These are phyloP conservation scores for Ilyonectria mors-panacis DNA, from an alignment of 2,329 filamentous ascomycete species.

Conservation along the genomic window DNA sequence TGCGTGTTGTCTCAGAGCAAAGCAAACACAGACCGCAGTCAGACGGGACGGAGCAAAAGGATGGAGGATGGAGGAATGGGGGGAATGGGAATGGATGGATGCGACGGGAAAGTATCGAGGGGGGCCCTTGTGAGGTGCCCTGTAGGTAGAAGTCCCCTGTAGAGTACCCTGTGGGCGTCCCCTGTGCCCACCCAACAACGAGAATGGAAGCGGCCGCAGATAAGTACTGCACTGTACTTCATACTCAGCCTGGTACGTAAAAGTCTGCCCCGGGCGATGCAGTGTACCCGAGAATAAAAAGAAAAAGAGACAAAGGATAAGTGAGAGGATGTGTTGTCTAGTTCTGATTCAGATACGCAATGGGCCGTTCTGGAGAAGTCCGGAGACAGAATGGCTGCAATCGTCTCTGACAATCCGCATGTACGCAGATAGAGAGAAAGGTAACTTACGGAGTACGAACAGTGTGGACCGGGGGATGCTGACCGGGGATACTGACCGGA, in stretches of 20 bases:
- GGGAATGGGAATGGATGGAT: neutral
- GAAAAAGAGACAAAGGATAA: neutral
- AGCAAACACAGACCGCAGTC: neutral
- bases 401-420: neutral
- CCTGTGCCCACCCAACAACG: neutral
- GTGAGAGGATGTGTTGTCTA: neutral
- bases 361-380: neutral
- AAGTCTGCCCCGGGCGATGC: neutral
- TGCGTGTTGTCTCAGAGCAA: conserved; percentile 6
- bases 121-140: neutral
- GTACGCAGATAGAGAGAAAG: neutral
- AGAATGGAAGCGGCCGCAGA: neutral
- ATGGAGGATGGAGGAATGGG: neutral
- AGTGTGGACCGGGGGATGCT: too few species aligned
- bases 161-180: neutral
- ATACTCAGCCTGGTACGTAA: neutral
- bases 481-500: neutral
- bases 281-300: neutral
- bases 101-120: neutral
- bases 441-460: too few species aligned
- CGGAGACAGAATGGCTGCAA: neutral
- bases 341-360: neutral
- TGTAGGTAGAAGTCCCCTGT: neutral
- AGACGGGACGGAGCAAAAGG: neutral
- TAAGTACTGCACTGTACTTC: neutral